Conservation (phyloP, 179 eudicot species). For the Amaranthus tricolor region DNA sequence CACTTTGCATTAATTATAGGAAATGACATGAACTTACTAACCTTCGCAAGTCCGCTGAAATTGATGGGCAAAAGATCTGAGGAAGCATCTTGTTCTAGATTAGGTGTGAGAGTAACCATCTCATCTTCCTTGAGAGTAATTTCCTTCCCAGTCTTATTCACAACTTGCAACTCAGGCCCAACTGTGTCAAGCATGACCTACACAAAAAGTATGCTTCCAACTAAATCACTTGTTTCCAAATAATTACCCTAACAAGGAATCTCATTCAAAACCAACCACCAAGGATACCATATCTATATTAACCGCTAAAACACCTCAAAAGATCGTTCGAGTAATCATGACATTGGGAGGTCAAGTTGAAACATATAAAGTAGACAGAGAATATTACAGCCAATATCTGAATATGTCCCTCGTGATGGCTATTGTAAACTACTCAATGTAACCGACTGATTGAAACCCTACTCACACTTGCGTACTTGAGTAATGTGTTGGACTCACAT, state of each 20-base stretch:
- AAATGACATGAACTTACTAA: slow-evolving; percentile 9
- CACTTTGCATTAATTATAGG: not conserved
- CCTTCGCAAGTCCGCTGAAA: slow-evolving; percentile 45
- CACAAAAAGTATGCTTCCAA: slow-evolving; percentile 7
- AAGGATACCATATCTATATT: not conserved
- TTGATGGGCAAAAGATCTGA: slow-evolving; percentile 42
- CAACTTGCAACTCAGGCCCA: slow-evolving; percentile 91
- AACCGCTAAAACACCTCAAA: no score
- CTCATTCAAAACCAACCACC: not conserved
- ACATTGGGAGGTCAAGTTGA: no score
- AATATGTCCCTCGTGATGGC: no score
- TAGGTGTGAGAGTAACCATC: slow-evolving; percentile 71
- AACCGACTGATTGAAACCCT: no score
- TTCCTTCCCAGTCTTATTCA: slow-evolving; percentile 57
- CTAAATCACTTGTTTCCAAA: not conserved
- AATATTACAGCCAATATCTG: no score
- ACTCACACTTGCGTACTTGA: no score
- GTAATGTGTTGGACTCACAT: no score
- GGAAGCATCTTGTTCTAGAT: slow-evolving; percentile 55
- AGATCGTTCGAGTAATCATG: no score
- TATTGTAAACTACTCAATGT: no score
- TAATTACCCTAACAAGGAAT: not conserved
- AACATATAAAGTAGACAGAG: no score
- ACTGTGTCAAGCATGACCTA: slow-evolving; percentile 97
- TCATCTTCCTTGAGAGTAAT: slow-evolving; percentile 69